These are phyloP conservation scores for Helotiales sp. DNA, from an alignment of 2,329 filamentous ascomycete species.

Conservation along the genomic window DNA sequence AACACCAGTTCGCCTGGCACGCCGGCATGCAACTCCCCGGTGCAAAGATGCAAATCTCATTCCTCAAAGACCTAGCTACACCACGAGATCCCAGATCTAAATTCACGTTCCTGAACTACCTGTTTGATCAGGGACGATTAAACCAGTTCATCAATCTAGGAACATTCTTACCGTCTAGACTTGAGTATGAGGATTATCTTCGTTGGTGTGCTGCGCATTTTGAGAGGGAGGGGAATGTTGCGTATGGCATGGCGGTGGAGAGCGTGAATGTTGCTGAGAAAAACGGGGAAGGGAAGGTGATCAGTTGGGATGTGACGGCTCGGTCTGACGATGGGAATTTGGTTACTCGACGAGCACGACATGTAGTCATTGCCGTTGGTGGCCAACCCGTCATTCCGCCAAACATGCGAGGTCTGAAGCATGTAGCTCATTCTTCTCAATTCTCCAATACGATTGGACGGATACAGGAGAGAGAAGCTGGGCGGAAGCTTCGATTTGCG, in stretches of 20 bases:
- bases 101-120: constrained; percentile 96
- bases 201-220: constrained; percentile 89
- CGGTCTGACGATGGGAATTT: constrained; percentile 46
- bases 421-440: constrained; percentile 86
- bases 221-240: constrained; percentile 59
- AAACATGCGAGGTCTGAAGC: constrained; percentile 70
- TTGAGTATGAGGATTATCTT: constrained; percentile 96
- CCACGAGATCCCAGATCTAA: constrained; percentile 84
- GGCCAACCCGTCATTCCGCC: constrained; percentile 73
- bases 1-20: constrained; percentile 86
- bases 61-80: constrained; percentile 94
- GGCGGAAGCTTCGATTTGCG: constrained; percentile 58
- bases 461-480: constrained; percentile 50
- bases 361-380: constrained; percentile 68
- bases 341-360: constrained; percentile 48
- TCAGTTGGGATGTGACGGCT: constrained; percentile 41
- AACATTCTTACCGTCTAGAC: constrained; percentile 84
- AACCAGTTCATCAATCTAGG: constrained; percentile 89
- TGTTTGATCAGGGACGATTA: constrained; percentile 79
- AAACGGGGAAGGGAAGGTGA: constrained; percentile 37
- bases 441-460: constrained; percentile 71
- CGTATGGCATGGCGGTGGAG: constrained; percentile 81
- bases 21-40: constrained; percentile 93
- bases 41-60: constrained; percentile 96
- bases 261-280: constrained; percentile 42